Evolutionary conservation across 1,139 yeast species (phyloP).

Genomic region (Pichia sp.): DNA sequence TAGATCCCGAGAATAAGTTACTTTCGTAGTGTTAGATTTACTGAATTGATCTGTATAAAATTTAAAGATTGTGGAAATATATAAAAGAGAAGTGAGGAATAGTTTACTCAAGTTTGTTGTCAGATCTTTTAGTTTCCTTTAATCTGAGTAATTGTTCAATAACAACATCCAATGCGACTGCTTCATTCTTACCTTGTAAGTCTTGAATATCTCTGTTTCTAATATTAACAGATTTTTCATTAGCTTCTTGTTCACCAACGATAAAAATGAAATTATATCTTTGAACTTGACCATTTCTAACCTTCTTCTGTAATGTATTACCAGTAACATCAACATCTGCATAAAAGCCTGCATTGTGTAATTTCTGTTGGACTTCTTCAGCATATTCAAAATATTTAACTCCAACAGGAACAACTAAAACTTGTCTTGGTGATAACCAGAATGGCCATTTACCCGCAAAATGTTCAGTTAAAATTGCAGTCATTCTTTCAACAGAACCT

Average conservation of each 20-base stretch:
- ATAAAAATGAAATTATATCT: conserved; percentile 91
- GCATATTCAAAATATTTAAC: conserved; percentile 89
- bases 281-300: conserved; percentile 88
- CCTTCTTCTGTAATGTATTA: conserved; percentile 93
- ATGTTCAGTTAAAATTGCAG: conserved; percentile 94
- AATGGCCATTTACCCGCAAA: conserved; percentile 98
- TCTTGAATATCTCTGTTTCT: conserved; percentile 89
- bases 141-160: conserved; percentile 58
- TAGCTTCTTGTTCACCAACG: conserved; percentile 92
- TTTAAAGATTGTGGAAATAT: too few species aligned
- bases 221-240: conserved; percentile 71
- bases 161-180: conserved; percentile 64
- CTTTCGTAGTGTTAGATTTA: too few species aligned
- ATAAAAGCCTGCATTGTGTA: conserved; percentile 68
- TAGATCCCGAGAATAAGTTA: too few species aligned
- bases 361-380: conserved; percentile 60
- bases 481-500: conserved; percentile 98
- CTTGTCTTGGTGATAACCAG: conserved; percentile 98
- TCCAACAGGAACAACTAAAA: conserved; percentile 92
- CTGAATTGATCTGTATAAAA: too few species aligned
- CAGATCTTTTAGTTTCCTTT: conserved; percentile 63
- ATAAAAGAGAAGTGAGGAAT: not conserved
- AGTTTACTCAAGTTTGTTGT: conserved; percentile 42
- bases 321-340: conserved; percentile 92
- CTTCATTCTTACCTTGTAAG: conserved; percentile 83